phyloP scores from a whole-genome alignment of 2,329 filamentous ascomycete genomes.

The Nemania sp. region DNA sequence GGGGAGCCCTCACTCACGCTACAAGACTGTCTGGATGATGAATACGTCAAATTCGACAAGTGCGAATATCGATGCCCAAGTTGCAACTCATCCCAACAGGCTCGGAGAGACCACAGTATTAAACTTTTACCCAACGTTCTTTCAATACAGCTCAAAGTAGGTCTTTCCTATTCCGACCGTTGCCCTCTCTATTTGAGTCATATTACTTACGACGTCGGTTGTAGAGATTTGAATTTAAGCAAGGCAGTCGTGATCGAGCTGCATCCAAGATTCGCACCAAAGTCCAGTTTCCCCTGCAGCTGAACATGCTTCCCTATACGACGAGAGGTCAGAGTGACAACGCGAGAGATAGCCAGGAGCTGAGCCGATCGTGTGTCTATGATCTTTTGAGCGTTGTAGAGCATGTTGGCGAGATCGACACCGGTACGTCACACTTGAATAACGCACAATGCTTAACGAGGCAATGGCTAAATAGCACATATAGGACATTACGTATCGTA shows the following conservation, averaged over 20 bases:
- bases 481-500: conserved; percentile 88
- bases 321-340: conserved; percentile 70
- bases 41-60: conserved; percentile 88
- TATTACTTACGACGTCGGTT: conserved; percentile 11
- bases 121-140: conserved; percentile 88
- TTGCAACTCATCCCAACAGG: conserved; percentile 81
- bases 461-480: conserved; percentile 32
- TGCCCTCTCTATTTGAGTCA: not conserved
- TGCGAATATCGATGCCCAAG: conserved; percentile 89
- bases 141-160: conserved; percentile 91
- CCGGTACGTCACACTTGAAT: conserved; percentile 60
- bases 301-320: conserved; percentile 93
- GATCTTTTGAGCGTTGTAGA: conserved; percentile 91
- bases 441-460: not conserved
- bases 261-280: conserved; percentile 90
- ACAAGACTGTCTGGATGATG: conserved; percentile 81
- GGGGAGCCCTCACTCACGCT: conserved; percentile 66
- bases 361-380: conserved; percentile 78
- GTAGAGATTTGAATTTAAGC: conserved; percentile 79
- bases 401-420: conserved; percentile 92
- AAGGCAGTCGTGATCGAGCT: conserved; percentile 71
- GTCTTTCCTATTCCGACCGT: conserved; percentile 34
- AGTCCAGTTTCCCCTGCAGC: conserved; percentile 84
- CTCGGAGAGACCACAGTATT: conserved; percentile 85
- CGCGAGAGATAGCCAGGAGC: conserved; percentile 63